Evolutionary conservation across 805 yeast genomes (phyloP).

Genomic region (Lipomyces sp.): DNA sequence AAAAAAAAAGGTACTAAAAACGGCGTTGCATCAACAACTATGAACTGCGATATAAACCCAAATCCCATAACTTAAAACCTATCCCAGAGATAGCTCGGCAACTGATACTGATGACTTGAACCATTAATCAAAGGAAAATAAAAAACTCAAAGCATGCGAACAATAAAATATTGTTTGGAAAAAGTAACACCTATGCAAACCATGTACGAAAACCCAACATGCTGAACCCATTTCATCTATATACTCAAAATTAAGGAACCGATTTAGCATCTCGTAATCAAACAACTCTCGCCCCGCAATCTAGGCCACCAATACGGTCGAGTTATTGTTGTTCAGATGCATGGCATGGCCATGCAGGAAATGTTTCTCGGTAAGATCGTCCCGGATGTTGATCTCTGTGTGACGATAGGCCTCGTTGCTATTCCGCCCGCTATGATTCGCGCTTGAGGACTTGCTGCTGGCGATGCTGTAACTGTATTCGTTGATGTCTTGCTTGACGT

Average conservation of each 20-base stretch:
- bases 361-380: constrained; percentile 14
- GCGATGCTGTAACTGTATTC: constrained; percentile 14
- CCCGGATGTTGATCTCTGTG: constrained; percentile 15
- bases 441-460: constrained; percentile 3
- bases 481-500: constrained; percentile 19
- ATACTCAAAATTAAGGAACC: constrained; percentile 1
- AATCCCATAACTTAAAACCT: neutral
- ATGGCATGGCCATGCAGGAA: constrained; percentile 14
- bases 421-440: constrained; percentile 9
- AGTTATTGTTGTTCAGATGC: constrained; percentile 10
- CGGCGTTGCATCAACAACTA: neutral
- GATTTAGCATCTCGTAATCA: neutral
- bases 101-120: neutral
- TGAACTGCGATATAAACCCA: neutral
- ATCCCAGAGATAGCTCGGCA: neutral
- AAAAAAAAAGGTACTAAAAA: neutral
- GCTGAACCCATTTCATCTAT: neutral
- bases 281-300: neutral
- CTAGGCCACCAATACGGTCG: constrained; percentile 21
- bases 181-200: constrained; percentile 7
- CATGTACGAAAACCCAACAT: neutral
- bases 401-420: constrained; percentile 20
- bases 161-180: neutral
- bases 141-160: neutral
- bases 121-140: neutral